Conservation (phyloP, 2,329 filamentous ascomycete species). For the Cladosporium velox region DNA sequence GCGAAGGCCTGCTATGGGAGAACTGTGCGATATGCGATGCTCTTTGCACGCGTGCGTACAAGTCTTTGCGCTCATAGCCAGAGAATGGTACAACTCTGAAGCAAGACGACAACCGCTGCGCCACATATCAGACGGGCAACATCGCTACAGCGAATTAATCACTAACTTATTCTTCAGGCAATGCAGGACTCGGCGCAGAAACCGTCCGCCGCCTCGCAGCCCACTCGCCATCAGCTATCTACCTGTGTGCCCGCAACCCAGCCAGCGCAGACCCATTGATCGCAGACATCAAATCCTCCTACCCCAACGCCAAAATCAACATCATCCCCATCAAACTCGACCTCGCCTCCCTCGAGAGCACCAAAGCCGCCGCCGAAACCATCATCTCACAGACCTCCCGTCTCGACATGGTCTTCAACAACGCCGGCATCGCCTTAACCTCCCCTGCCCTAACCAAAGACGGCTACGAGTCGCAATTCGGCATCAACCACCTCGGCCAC, state of each 20-base stretch:
- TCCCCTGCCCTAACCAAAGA: slow-evolving; percentile 31
- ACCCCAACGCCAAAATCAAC: slow-evolving; percentile 41
- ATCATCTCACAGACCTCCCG: slow-evolving; percentile 43
- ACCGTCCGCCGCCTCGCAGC: slow-evolving; percentile 47
- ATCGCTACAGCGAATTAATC: not conserved
- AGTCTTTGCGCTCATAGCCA: not conserved
- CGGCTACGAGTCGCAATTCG: slow-evolving; percentile 33
- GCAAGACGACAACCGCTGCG: not conserved
- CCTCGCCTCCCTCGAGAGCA: slow-evolving; percentile 52
- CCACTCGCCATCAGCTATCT: slow-evolving; percentile 49
- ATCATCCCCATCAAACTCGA: slow-evolving; percentile 53
- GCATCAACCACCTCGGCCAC: slow-evolving; percentile 36
- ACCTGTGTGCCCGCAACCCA: slow-evolving; percentile 48
- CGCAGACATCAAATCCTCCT: slow-evolving; percentile 39
- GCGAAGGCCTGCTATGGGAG: not conserved
- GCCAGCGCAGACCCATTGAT: slow-evolving; percentile 47
- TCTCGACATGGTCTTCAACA: slow-evolving; percentile 38
- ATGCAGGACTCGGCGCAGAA: slow-evolving; percentile 51
- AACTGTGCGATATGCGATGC: not conserved
- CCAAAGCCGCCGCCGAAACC: slow-evolving; percentile 47
- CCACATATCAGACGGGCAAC: not conserved
- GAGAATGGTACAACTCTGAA: not conserved
- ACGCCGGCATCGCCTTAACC: slow-evolving; percentile 31
- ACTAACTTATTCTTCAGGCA: slow-evolving; percentile 33
- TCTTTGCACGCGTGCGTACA: no score